Evolutionary conservation across 305 asterid genomes (phyloP).

Genomic region (Fraxinus greggii): DNA sequence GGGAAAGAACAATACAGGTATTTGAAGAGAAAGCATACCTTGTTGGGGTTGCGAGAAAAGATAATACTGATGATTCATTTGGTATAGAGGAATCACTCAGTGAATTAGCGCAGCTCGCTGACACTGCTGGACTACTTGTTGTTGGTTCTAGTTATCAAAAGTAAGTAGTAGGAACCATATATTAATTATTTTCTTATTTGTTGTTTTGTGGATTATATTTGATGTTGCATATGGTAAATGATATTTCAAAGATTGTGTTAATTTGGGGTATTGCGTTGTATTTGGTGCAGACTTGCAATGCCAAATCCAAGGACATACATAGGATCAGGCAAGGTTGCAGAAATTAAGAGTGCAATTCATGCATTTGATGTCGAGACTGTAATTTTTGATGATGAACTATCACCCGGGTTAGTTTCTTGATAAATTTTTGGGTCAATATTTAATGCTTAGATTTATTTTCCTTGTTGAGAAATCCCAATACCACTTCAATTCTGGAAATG

Average conservation of each 20-base stretch:
- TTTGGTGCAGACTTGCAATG: conserved; percentile 57
- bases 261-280: conserved; percentile 11
- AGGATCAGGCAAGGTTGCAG: conserved; percentile 93
- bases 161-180: conserved; percentile 34
- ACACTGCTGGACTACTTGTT: conserved; percentile 84
- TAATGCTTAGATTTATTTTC: background rate
- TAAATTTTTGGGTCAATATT: conserved; percentile 2
- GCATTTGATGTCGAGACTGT: conserved; percentile 86
- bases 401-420: conserved; percentile 75
- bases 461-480: background rate
- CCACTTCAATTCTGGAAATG: background rate
- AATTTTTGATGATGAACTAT: conserved; percentile 90
- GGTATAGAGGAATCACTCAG: conserved; percentile 77
- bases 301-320: conserved; percentile 90
- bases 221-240: background rate
- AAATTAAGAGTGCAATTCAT: conserved; percentile 80
- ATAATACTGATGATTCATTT: conserved; percentile 52
- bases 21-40: conserved; percentile 88
- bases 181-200: background rate
- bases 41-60: conserved; percentile 77
- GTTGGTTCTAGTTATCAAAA: conserved; percentile 89
- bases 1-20: conserved; percentile 45
- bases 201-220: background rate
- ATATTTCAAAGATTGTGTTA: background rate
- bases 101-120: conserved; percentile 91